phyloP scores from a whole-genome alignment of 2,329 filamentous ascomycete species.

The Thielaviopsis populi region DNA sequence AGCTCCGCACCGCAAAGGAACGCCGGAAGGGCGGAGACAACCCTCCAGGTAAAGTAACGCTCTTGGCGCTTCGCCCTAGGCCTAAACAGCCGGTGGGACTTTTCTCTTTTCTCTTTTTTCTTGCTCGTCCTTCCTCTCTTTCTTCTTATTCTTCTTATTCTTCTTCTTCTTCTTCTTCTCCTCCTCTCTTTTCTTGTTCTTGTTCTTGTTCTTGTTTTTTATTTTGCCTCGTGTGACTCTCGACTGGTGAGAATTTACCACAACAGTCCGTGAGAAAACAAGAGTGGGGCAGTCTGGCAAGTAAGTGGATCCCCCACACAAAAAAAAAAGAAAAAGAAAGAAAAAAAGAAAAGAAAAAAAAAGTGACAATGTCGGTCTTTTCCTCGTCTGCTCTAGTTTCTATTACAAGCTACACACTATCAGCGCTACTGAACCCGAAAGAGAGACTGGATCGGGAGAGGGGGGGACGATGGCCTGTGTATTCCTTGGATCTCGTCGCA shows the following conservation, averaged over 20 bases:
- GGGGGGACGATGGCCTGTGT: too few relatives aligned
- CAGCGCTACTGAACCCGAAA: too few relatives aligned
- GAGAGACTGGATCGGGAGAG: too few relatives aligned
- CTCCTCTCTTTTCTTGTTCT: neutral
- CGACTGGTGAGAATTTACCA: neutral
- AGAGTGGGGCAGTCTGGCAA: neutral
- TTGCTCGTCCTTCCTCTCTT: neutral
- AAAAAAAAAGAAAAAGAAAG: too few relatives aligned
- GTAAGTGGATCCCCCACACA: too few relatives aligned
- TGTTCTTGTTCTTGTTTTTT: neutral
- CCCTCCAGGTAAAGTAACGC: neutral
- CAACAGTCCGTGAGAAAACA: neutral
- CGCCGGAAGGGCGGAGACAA: neutral
- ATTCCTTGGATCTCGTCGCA: too few relatives aligned
- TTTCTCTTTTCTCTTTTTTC: neutral
- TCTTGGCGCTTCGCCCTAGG: neutral
- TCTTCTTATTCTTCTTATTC: neutral
- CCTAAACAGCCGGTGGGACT: neutral
- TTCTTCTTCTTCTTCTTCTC: neutral
- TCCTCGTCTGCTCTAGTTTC: neutral
- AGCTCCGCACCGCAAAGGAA: neutral
- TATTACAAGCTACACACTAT: too few relatives aligned
- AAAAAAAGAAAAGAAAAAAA: too few relatives aligned
- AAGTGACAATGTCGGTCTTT: neutral
- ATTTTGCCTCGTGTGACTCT: too few relatives aligned